These are phyloP conservation scores for Colletotrichum costaricense DNA, from an alignment of 2,329 filamentous ascomycete species.

Conservation along the genomic window DNA sequence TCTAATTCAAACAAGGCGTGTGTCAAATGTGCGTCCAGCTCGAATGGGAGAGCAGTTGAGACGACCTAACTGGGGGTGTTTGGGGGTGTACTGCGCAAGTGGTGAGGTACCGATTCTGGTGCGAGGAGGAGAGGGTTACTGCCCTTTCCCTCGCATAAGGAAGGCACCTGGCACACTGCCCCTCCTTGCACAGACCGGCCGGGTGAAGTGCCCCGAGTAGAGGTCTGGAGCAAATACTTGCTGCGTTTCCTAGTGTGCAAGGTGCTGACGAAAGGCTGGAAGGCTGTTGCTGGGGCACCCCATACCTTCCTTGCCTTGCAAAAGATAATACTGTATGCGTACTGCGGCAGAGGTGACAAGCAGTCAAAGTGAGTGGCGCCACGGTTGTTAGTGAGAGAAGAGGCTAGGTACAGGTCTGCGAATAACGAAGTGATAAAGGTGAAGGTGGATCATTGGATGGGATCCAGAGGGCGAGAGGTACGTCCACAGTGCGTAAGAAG, in stretches of 20 bases:
- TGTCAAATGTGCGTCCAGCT: slow-evolving; percentile 19
- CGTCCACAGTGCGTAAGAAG: slow-evolving; percentile 5
- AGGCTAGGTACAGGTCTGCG: not conserved
- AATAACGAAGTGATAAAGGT: not conserved
- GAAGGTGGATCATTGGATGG: not conserved
- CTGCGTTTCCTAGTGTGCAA: not conserved
- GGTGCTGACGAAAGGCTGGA: not conserved
- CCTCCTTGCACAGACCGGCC: slow-evolving; percentile 11
- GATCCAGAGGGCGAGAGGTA: not conserved
- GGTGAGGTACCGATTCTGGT: slow-evolving; percentile 14
- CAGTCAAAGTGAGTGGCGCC: slow-evolving; percentile 9
- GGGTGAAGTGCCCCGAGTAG: not conserved
- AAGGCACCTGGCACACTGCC: not conserved
- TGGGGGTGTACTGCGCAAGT: not conserved
- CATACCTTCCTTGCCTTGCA: not conserved
- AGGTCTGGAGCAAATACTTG: no score
- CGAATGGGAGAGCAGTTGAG: not conserved
- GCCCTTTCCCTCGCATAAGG: slow-evolving; percentile 27
- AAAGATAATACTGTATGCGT: not conserved
- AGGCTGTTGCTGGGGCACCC: not conserved
- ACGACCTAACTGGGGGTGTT: not conserved
- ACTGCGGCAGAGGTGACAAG: not conserved
- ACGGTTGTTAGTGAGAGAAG: not conserved
- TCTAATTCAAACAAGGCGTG: slow-evolving; percentile 22
- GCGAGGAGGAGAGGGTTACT: slow-evolving; percentile 30